phyloP scores from a whole-genome alignment of 805 yeast genomes.

The Wickerhamomyces pijperi region DNA sequence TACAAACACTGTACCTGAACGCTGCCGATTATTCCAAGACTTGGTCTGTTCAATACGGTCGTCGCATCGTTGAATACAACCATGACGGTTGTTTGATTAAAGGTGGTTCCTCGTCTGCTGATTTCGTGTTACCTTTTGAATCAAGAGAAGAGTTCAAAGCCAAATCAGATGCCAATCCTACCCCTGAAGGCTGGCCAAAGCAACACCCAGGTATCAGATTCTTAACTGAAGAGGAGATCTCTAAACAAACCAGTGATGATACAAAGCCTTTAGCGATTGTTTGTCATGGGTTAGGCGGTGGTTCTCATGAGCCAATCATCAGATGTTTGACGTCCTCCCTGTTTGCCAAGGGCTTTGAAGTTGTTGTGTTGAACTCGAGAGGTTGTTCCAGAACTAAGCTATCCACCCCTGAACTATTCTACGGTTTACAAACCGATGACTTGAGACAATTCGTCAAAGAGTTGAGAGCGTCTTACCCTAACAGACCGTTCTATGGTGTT shows the following conservation, averaged over 20 bases:
- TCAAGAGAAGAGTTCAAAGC: slow-evolving; percentile 19
- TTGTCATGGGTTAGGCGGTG: slow-evolving; percentile 70
- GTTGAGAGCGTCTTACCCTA: slow-evolving; percentile 41
- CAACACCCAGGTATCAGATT: slow-evolving; percentile 64
- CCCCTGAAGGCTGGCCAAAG: slow-evolving; percentile 39
- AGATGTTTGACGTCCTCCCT: slow-evolving; percentile 40
- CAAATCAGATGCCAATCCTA: slow-evolving; percentile 30
- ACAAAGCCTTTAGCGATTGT: slow-evolving; percentile 47
- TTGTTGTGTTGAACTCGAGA: slow-evolving; percentile 55
- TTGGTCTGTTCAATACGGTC: slow-evolving; percentile 60
- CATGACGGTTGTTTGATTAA: slow-evolving; percentile 32
- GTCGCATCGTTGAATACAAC: slow-evolving; percentile 35
- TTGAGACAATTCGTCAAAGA: slow-evolving; percentile 45
- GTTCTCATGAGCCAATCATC: slow-evolving; percentile 66
- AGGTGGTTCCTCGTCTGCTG: slow-evolving; percentile 66
- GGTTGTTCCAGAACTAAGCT: slow-evolving; percentile 72
- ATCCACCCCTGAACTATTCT: slow-evolving; percentile 55
- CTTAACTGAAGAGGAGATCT: slow-evolving; percentile 34
- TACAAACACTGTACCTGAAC: slow-evolving; percentile 66
- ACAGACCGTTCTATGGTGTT: slow-evolving; percentile 49
- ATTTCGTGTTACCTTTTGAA: slow-evolving; percentile 41
- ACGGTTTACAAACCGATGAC: slow-evolving; percentile 63
- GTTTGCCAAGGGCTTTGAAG: slow-evolving; percentile 36
- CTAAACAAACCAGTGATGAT: slow-evolving; percentile 21
- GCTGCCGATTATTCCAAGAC: slow-evolving; percentile 37